Conservation (phyloP, 2,329 filamentous ascomycete species). For the Dothidotthia symphoricarpi region DNA sequence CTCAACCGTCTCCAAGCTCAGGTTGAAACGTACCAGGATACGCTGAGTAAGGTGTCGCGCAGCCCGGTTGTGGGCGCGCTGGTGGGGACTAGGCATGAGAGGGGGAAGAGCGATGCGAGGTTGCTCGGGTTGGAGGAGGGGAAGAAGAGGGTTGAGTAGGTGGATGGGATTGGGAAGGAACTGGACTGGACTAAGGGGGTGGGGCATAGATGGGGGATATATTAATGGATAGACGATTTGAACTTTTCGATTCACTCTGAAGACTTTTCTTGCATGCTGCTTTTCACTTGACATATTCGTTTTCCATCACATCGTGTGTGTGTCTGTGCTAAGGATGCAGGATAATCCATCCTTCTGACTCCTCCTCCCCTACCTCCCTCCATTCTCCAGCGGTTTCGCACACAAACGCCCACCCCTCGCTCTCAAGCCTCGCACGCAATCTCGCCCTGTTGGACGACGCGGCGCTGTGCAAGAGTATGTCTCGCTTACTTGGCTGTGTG, state of each 20-base stretch:
- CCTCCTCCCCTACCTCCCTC: no score
- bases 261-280: no score
- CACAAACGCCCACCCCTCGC: conserved; percentile 39
- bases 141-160: conserved; percentile 91
- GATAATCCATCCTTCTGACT: no score
- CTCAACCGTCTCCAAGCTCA: conserved; percentile 86
- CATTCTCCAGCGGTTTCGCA: no score
- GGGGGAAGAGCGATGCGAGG: conserved; percentile 77
- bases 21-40: conserved; percentile 83
- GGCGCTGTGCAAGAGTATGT: conserved; percentile 22
- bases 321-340: no score
- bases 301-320: no score
- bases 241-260: no score
- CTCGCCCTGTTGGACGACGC: conserved; percentile 33
- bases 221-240: no score
- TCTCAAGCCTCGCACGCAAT: conserved; percentile 28
- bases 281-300: no score
- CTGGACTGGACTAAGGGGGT: no score
- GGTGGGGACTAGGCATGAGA: conserved; percentile 65
- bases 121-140: conserved; percentile 90
- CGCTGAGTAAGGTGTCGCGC: conserved; percentile 76
- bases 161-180: no score
- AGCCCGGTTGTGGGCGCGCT: conserved; percentile 77
- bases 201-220: no score
- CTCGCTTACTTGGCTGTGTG: conserved; percentile 30